Conservation (phyloP, 164 flowering plant species). For the Tetrastigma voinierianum region DNA sequence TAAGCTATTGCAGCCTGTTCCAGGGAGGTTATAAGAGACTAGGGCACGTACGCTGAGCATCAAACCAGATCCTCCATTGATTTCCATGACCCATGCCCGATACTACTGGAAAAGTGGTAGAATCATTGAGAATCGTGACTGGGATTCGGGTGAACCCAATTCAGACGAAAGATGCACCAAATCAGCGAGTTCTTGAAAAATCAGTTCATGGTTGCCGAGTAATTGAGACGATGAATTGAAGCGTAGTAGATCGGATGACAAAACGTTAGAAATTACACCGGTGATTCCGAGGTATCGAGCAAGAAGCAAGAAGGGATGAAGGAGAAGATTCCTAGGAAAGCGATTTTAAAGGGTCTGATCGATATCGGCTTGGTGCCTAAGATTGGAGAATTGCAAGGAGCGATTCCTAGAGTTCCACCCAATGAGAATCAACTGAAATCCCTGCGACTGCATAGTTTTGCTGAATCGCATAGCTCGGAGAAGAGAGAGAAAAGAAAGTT, state of each 20-base stretch:
- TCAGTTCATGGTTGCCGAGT: too few species aligned
- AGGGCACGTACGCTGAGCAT: slow-evolving; percentile 47
- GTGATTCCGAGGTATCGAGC: too few species aligned
- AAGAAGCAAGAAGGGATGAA: too few species aligned
- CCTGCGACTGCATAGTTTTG: slow-evolving; percentile 26
- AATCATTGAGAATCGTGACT: too few species aligned
- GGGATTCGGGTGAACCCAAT: too few species aligned
- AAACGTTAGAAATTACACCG: too few species aligned
- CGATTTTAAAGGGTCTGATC: background rate
- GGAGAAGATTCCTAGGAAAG: slow-evolving; percentile 37
- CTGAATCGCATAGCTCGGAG: slow-evolving; percentile 19
- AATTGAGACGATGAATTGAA: too few species aligned
- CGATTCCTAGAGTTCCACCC: slow-evolving; percentile 2
- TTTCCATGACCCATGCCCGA: slow-evolving; percentile 26
- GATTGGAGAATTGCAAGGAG: slow-evolving; percentile 9
- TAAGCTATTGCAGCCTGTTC: slow-evolving; percentile 49
- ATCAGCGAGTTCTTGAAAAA: too few species aligned
- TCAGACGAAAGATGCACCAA: too few species aligned
- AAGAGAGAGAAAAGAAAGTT: slow-evolving; percentile 46
- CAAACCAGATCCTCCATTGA: slow-evolving; percentile 44
- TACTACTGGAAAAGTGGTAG: slow-evolving; percentile 1
- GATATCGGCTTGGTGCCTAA: background rate
- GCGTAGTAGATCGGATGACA: too few species aligned
- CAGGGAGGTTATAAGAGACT: slow-evolving; percentile 52
- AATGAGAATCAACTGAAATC: slow-evolving; percentile 30